A percentile compares a stretch with the other conserved stretches of the same genome.
phyloP scores from a whole-genome alignment of 352 stramenopile genomes.

The Pseudoperonospora humuli region DNA sequence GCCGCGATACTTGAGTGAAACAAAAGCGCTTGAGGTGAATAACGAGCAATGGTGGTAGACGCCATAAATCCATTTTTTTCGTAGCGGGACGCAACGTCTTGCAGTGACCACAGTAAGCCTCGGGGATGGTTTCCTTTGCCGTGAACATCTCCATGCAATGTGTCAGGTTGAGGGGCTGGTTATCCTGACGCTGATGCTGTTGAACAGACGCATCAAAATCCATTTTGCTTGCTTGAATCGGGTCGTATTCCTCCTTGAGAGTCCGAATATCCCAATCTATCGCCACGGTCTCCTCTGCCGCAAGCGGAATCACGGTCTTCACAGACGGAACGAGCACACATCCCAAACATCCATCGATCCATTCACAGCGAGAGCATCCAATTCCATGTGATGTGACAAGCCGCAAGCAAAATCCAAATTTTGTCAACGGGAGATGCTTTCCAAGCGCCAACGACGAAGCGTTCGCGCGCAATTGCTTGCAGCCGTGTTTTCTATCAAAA shows the following conservation, averaged over 20 bases:
- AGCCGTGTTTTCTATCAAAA: slow-evolving; percentile 11
- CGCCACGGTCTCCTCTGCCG: slow-evolving; percentile 73
- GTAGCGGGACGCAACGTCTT: slow-evolving; percentile 88
- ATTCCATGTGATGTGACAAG: slow-evolving; percentile 74
- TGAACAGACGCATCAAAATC: slow-evolving; percentile 60
- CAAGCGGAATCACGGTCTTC: slow-evolving; percentile 32
- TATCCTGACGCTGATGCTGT: slow-evolving; percentile 58
- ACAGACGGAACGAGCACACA: slow-evolving; percentile 68
- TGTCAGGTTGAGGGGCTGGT: slow-evolving; percentile 70
- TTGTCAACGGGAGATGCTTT: slow-evolving; percentile 45
- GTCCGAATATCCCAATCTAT: slow-evolving; percentile 88
- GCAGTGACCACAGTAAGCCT: slow-evolving; percentile 77
- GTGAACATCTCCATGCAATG: slow-evolving; percentile 86
- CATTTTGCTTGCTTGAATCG: slow-evolving; percentile 76
- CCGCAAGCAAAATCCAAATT: slow-evolving; percentile 80
- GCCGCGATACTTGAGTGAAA: slow-evolving; percentile 87
- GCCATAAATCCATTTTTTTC: slow-evolving; percentile 97
- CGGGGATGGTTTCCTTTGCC: slow-evolving; percentile 66
- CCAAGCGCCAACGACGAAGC: slow-evolving; percentile 57
- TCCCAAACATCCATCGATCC: slow-evolving; percentile 79
- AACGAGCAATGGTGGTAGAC: slow-evolving; percentile 95
- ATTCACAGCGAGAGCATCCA: slow-evolving; percentile 85
- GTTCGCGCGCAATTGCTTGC: slow-evolving; percentile 28
- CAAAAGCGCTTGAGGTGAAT: slow-evolving; percentile 99
- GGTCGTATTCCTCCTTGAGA: slow-evolving; percentile 82